phyloP scores from a whole-genome alignment of 2,329 filamentous ascomycete species.

The Thielaviopsis punctulata region DNA sequence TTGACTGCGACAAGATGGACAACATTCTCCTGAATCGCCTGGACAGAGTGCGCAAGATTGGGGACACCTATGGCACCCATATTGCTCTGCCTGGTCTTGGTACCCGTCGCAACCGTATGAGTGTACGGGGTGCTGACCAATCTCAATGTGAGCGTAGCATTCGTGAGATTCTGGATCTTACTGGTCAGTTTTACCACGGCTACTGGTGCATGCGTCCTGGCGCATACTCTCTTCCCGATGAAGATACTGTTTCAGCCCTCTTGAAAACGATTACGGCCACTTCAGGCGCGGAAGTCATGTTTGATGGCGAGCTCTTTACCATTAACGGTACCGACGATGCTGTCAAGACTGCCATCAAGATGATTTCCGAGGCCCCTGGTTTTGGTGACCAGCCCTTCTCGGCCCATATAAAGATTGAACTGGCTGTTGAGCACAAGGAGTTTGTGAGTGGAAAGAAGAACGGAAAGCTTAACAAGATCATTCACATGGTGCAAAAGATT shows the following conservation, averaged over 20 bases:
- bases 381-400: constrained; percentile 76
- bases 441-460: constrained; percentile 99
- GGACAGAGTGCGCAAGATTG: constrained; percentile 95
- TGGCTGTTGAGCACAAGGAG: constrained; percentile 98
- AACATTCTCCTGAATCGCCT: constrained; percentile 78
- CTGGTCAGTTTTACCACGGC: constrained; percentile 93
- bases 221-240: constrained; percentile 5
- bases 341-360: constrained; percentile 85
- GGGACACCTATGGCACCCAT: constrained; percentile 90
- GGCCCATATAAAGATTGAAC: constrained; percentile 93
- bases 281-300: constrained; percentile 84
- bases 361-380: constrained; percentile 82
- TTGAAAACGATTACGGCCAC: constrained; percentile 91
- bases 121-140: constrained; percentile 85
- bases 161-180: constrained; percentile 89
- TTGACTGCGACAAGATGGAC: constrained; percentile 85
- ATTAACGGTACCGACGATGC: constrained; percentile 93
- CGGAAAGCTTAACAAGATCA: constrained; percentile 98
- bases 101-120: constrained; percentile 65
- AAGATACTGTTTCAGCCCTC: constrained; percentile 31
- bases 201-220: constrained; percentile 55
- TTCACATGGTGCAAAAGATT: constrained; percentile 67
- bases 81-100: constrained; percentile 82
- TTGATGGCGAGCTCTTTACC: constrained; percentile 85
- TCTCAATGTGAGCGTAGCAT: constrained; percentile 89